Evolutionary conservation across 2,329 filamentous ascomycete species (phyloP), one percentile per base, ranked within the genome.

Genomic region (Lachnellula willkommii): DNA sequence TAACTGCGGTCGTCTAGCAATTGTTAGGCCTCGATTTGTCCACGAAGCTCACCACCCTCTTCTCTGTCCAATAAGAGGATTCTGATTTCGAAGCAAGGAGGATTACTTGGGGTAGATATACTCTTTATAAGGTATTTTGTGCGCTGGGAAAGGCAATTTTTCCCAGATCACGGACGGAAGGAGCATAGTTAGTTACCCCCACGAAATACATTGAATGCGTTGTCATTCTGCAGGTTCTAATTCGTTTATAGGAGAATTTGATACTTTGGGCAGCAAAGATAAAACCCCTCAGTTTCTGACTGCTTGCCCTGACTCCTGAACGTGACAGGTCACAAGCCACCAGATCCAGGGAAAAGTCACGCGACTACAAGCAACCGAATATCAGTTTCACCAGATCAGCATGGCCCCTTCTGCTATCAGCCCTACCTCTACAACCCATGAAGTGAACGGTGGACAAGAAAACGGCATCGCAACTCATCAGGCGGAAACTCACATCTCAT

Each of bases 381-480:
- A 14, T 15, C 9, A 37, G 17, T 6, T 28, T 26, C 12, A 53
- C 37, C 15, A 24, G 57, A 6, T 39, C 28, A 58, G 47, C 22
- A 67, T 67, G 65, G 59, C 63, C 14, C 64, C 64, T 48, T 65
- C 64, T 55, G 65, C 64, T 54, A 62, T 65, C 51, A 64, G 49
- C 45, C 52, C 59, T 42, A 45, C 58, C 2, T 49, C 53, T 37
- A 47, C 55, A 28, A 55, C 47, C 32, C 35, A 62, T 17, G 58
- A 55, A n/a, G 11, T 36, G 55, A 43, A 40, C 45, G 17, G 47
- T 15, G 43, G 46, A 12, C 47, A 50, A 11, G 35, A 47, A 7
- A 58, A 55, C 22, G 51, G 40, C 35, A 36, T 42, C 4, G 45
- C 50, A 17, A 37, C 47, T 32, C 9, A 32, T 32, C 28, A 11